Conservation (phyloP, 164 flowering plant genomes). For the Platanus orientalis region DNA sequence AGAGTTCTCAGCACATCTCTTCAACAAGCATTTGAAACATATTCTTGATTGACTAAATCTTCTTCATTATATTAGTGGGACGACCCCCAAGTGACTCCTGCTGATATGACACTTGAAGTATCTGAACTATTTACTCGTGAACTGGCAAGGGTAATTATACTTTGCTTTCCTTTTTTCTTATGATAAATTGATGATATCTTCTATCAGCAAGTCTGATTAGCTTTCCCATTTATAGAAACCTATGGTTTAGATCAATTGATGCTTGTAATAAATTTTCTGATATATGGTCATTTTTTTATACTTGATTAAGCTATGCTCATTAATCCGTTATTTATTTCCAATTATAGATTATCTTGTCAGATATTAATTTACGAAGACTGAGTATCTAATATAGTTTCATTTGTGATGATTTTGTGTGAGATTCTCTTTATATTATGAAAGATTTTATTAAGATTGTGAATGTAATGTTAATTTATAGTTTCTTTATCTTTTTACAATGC, state of each 20-base stretch:
- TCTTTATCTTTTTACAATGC: no score
- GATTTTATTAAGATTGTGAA: no score
- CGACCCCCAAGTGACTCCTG: conserved; percentile 77
- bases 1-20: not conserved
- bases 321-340: no score
- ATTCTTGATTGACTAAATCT: conserved; percentile 8
- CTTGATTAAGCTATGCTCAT: no score
- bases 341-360: no score
- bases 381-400: no score
- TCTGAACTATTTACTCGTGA: conserved; percentile 92
- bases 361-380: no score
- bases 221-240: not conserved
- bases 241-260: not conserved
- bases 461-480: no score
- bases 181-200: no score
- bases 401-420: no score
- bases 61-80: conserved; percentile 70
- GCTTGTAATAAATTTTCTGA: not conserved
- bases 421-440: no score
- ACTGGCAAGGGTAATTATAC: conserved; percentile 68
- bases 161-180: conserved; percentile 1
- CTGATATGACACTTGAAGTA: conserved; percentile 77
- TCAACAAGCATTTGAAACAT: not conserved
- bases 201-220: not conserved
- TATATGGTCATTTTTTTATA: not conserved